Conservation (phyloP, 768 basidiomycete genomes). For the Leccinum fibrillosum region DNA sequence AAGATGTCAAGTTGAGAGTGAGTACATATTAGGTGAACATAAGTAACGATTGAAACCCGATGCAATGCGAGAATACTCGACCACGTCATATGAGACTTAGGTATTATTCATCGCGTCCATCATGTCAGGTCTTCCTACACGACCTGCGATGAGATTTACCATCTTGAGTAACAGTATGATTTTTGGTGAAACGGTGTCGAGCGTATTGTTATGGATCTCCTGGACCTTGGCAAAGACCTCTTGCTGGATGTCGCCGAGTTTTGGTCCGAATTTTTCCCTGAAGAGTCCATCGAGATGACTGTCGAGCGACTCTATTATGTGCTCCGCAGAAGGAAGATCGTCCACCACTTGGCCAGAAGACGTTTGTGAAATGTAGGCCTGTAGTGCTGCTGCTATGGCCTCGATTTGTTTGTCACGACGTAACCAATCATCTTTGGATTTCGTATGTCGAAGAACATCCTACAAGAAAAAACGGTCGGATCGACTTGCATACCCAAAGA, state of each 20-base stretch:
- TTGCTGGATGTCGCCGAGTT: slow-evolving; percentile 19
- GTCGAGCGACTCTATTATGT: slow-evolving; percentile 28
- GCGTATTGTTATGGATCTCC: slow-evolving; percentile 20
- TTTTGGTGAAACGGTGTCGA: slow-evolving; percentile 26
- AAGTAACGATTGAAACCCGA: not conserved
- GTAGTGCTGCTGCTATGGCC: slow-evolving; percentile 29
- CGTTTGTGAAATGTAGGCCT: slow-evolving; percentile 31
- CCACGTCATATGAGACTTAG: not conserved
- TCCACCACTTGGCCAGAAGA: slow-evolving; percentile 9
- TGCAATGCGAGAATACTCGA: not conserved
- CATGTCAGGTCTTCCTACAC: slow-evolving; percentile 21
- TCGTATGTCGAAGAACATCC: slow-evolving; percentile 11
- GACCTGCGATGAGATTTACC: slow-evolving; percentile 29
- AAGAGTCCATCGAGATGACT: slow-evolving; percentile 24
- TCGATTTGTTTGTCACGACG: slow-evolving; percentile 27
- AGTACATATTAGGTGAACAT: not conserved
- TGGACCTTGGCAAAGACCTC: slow-evolving; percentile 23
- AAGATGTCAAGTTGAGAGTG: not conserved
- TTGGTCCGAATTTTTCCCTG: slow-evolving; percentile 21
- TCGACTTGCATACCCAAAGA: not conserved
- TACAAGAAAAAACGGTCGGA: slow-evolving; percentile 6
- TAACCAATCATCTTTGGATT: slow-evolving; percentile 11
- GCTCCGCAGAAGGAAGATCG: slow-evolving; percentile 27
- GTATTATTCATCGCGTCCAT: not conserved
- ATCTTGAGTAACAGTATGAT: slow-evolving; percentile 27